Percentiles rank a stretch among this genome's conserved stretches.
These are phyloP conservation scores for Leishmania lainsoni DNA, from an alignment of 208 protist genomes.

Conservation along the genomic window DNA sequence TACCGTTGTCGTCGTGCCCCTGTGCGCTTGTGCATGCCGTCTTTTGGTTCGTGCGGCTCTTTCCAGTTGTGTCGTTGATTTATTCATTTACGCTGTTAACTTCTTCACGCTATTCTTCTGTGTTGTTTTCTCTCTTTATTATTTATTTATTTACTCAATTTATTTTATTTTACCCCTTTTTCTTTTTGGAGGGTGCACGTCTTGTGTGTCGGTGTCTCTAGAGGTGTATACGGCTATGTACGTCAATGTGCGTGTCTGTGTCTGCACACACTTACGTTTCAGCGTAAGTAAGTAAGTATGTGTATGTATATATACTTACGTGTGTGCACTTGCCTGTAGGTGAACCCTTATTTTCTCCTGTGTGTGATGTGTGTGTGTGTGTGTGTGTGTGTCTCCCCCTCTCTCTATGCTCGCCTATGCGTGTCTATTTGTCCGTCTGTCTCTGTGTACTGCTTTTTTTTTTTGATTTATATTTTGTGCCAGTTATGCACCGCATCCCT, in stretches of 20 bases:
- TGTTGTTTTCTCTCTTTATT: conserved; percentile 15
- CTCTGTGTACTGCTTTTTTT: too few relatives aligned
- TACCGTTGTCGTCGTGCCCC: not conserved
- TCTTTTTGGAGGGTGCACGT: not conserved
- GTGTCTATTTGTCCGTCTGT: not conserved
- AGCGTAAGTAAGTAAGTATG: too few relatives aligned
- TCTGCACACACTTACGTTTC: conserved; percentile 1
- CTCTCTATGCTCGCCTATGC: not conserved
- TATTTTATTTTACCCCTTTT: not conserved
- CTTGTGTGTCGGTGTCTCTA: not conserved
- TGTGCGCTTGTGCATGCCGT: not conserved
- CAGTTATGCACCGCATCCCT: not conserved
- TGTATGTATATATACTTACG: too few relatives aligned
- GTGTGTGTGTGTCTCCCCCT: not conserved
- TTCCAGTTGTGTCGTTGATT: not conserved
- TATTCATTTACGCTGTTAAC: not conserved
- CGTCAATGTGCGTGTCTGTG: not conserved
- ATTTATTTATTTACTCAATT: not conserved
- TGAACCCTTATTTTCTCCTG: not conserved
- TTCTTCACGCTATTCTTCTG: conserved; percentile 4
- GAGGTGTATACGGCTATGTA: not conserved
- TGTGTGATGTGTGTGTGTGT: not conserved
- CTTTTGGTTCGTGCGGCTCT: not conserved
- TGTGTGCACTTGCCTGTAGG: not conserved
- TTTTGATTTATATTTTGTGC: not conserved